Evolutionary conservation across 2,329 filamentous ascomycete species (phyloP).

Genomic region (Fusarium sp.): DNA sequence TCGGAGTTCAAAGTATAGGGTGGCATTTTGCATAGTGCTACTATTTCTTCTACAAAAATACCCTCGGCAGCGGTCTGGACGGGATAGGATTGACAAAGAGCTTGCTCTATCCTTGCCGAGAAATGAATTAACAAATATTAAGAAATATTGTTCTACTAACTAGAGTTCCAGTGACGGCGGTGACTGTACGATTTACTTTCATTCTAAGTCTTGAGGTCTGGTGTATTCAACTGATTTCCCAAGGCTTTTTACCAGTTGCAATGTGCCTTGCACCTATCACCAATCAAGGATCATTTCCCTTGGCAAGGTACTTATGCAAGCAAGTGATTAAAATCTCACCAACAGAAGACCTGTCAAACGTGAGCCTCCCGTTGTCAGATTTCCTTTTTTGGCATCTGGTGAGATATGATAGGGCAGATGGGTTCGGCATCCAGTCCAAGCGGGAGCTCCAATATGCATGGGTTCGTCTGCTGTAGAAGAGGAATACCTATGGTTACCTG

Average conservation of each 20-base stretch:
- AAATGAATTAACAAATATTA: constrained; percentile 3
- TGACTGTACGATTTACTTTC: neutral
- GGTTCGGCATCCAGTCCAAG: constrained; percentile 1
- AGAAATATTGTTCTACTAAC: neutral
- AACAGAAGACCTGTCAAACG: neutral
- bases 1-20: neutral
- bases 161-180: neutral
- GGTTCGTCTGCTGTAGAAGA: neutral
- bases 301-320: neutral
- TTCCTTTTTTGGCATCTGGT: constrained; percentile 17
- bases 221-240: neutral
- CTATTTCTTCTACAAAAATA: constrained; percentile 26
- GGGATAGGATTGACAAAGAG: constrained; percentile 3
- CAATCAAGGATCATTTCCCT: neutral
- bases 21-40: neutral
- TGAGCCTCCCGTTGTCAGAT: neutral
- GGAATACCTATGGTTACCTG: neutral
- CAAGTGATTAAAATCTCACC: neutral
- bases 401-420: constrained; percentile 9
- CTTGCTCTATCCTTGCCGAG: constrained; percentile 7
- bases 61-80: constrained; percentile 7
- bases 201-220: neutral
- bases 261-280: neutral
- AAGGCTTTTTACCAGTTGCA: neutral
- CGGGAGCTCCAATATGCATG: neutral